Percentiles rank a stretch among this genome's conserved stretches.
Evolutionary conservation across 257 asterid genomes (phyloP).

Genomic region (Solanum pimpinellifolium): DNA sequence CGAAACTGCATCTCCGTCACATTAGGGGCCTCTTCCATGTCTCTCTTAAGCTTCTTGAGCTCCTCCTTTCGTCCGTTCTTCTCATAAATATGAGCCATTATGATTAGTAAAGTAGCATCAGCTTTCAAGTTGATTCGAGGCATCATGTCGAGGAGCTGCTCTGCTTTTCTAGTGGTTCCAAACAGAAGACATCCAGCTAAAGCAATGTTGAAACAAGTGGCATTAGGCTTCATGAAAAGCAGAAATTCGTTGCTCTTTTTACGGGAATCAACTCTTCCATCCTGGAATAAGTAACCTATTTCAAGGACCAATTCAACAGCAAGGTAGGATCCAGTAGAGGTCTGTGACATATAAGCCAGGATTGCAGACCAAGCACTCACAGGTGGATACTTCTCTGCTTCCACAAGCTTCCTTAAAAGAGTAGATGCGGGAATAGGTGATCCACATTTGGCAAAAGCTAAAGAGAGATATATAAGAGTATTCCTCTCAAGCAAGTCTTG

Average conservation of each 20-base stretch:
- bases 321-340: slow-evolving; percentile 58
- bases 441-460: slow-evolving; percentile 67
- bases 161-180: slow-evolving; percentile 81
- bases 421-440: slow-evolving; percentile 65
- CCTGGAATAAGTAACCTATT: slow-evolving; percentile 80
- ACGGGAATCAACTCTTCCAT: slow-evolving; percentile 79
- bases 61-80: slow-evolving; percentile 79
- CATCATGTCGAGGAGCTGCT: slow-evolving; percentile 90
- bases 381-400: slow-evolving; percentile 57
- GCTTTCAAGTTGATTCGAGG: slow-evolving; percentile 69
- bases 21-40: slow-evolving; percentile 57
- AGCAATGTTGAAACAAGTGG: slow-evolving; percentile 45
- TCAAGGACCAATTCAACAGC: slow-evolving; percentile 82
- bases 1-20: slow-evolving; percentile 53
- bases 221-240: slow-evolving; percentile 31
- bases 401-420: slow-evolving; percentile 71
- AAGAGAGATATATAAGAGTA: slow-evolving; percentile 52
- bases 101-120: slow-evolving; percentile 48
- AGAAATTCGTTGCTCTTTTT: slow-evolving; percentile 20
- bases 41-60: slow-evolving; percentile 70
- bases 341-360: slow-evolving; percentile 54
- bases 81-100: slow-evolving; percentile 79
- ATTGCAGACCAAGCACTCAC: slow-evolving; percentile 79
- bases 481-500: slow-evolving; percentile 50
- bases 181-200: slow-evolving; percentile 75